Evolutionary conservation across 192 early-diverging fungal genomes (phyloP), one percentile per base, ranked within the genome.

Genomic region (Spizellomyces punctatus): DNA sequence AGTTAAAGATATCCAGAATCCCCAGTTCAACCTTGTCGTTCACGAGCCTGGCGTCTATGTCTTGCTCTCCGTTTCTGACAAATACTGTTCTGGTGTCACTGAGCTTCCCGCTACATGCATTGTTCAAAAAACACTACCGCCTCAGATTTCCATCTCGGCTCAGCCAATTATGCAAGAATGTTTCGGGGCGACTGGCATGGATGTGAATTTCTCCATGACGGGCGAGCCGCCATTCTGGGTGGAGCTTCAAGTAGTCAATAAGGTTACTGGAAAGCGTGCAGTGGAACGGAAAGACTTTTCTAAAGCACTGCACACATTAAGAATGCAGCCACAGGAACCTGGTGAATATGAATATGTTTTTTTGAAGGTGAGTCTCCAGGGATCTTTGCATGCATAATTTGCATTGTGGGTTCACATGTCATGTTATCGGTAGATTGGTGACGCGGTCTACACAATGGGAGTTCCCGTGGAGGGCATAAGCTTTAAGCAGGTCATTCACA

Each of bases 401-500:
- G n/a, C 17, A 68, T n/a, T 3, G 58, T 17, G 43, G n/a, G 47
- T 47, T 66, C 16, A 54, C 8, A 27, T 67, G 14, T 65, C 41
- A 36, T 9, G 10, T 57, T 46, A 8, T 46, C 0, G 16, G 46
- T 60, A 84, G 82, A 73, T 85, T 44, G 76, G 80, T 36, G 84
- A 84, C 55, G 69, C 66, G 9, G 77, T 79, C 27, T 86, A 82
- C 54, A 47, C 65, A 8, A 64, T 81, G 63, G 81, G 81, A 5
- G 78, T 83, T 8, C 55, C 45, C 8, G 59, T 81, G 19, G 46
- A 58, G 8, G 66, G 72, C 27, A 44, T 19, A 61, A 10, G 27
- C 43, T 72, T 86, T 46, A 84, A 71, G 9, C 84, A 86, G 71
- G 78, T 77, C 43, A 73, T 86, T 36, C 84, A 86, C 65, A 75